Evolutionary conservation across 78 protist genomes (phyloP).

Genomic region (Capsaspora owczarzaki): DNA sequence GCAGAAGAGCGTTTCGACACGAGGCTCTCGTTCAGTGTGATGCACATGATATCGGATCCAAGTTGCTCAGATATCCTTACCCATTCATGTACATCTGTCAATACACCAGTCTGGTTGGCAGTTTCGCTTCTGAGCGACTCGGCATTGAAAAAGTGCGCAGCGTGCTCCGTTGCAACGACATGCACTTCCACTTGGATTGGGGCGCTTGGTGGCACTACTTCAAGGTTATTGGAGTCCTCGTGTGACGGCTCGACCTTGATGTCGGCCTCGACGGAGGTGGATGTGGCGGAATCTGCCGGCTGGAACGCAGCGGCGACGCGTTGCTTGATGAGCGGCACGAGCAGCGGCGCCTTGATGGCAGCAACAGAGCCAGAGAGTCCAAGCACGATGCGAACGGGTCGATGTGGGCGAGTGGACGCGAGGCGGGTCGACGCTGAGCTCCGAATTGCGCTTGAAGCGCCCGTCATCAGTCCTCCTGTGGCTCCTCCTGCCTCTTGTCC

Average conservation of each 20-base stretch:
- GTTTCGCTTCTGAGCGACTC: not conserved
- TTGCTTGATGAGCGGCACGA: not conserved
- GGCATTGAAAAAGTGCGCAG: not conserved
- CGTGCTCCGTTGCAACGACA: not conserved
- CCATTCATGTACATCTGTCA: not conserved
- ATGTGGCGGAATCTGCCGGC: no score
- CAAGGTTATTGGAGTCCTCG: no score
- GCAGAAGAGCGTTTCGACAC: not conserved
- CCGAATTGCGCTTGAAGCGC: no score
- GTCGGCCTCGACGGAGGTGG: no score
- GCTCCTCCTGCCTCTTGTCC: no score
- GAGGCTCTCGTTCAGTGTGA: not conserved
- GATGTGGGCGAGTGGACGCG: no score
- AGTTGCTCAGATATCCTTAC: no score
- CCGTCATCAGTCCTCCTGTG: no score
- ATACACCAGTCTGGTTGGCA: not conserved
- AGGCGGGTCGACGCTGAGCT: no score
- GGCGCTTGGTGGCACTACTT: no score
- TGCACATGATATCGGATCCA: not conserved
- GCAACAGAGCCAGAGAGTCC: constrained; percentile 59
- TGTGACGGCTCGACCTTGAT: no score
- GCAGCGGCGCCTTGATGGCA: constrained; percentile 37
- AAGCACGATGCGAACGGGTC: constrained; percentile 19
- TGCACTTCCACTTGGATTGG: not conserved
- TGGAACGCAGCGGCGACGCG: no score